Percentiles rank a stretch among this genome's conserved stretches.
Evolutionary conservation across 2,329 filamentous ascomycete genomes (phyloP).

Genomic region (Biscogniauxia marginata): DNA sequence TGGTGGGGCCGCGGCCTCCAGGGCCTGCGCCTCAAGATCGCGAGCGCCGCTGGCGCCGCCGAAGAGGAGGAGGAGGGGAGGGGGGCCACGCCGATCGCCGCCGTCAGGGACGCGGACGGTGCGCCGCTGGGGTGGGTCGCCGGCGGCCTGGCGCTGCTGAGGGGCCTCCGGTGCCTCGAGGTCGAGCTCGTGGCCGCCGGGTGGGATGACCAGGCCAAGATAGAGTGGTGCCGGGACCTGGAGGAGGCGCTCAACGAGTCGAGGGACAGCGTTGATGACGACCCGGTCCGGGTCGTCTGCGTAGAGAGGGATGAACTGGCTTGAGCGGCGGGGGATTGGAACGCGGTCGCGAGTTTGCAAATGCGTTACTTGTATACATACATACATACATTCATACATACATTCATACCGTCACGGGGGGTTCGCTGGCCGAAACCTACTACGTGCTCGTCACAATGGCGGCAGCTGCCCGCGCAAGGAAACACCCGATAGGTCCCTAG

Average conservation of each 20-base stretch:
- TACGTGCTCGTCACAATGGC: no score
- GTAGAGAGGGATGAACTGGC: slow-evolving; percentile 22
- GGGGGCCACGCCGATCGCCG: neutral
- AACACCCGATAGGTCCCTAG: no score
- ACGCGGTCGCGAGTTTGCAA: neutral
- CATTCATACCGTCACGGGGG: neutral
- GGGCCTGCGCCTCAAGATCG: slow-evolving; percentile 41
- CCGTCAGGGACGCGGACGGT: slow-evolving; percentile 12
- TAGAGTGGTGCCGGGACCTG: slow-evolving; percentile 37
- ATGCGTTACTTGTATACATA: neutral
- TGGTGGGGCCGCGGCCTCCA: slow-evolving; percentile 36
- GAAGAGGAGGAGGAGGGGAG: slow-evolving; percentile 14
- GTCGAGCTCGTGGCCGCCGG: slow-evolving; percentile 38
- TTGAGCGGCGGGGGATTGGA: neutral
- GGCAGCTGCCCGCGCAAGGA: no score
- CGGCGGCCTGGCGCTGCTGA: slow-evolving; percentile 34
- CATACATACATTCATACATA: neutral
- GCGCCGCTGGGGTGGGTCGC: slow-evolving; percentile 29
- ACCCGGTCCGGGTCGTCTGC: slow-evolving; percentile 25
- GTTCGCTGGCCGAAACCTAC: neutral
- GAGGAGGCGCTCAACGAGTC: slow-evolving; percentile 28
- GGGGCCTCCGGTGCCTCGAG: slow-evolving; percentile 37
- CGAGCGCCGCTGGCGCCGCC: slow-evolving; percentile 21
- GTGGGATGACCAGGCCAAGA: slow-evolving; percentile 33
- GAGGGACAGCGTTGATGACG: slow-evolving; percentile 1